Conservation (phyloP, 176 grass and related monocot species). For the Avena atlantica region DNA sequence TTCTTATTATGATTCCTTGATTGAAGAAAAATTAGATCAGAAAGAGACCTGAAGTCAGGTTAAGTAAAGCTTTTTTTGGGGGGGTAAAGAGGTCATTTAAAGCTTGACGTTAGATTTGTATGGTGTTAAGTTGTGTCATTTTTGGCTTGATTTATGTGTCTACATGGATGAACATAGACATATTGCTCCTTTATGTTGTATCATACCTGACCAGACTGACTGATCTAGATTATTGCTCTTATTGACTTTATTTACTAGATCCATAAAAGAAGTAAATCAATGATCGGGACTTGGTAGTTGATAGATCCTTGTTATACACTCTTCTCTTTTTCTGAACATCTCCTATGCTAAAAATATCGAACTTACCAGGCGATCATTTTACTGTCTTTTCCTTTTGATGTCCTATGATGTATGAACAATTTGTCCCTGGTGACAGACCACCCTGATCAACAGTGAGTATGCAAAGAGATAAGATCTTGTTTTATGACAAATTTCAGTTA, state of each 20-base stretch:
- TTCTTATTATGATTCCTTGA: background rate
- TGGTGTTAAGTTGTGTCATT: background rate
- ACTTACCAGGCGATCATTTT: background rate
- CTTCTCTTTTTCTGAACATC: background rate
- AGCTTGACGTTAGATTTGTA: background rate
- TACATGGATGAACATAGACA: background rate
- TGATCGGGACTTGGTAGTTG: background rate
- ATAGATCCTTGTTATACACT: background rate
- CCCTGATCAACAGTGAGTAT: background rate
- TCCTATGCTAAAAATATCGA: background rate
- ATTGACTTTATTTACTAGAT: background rate
- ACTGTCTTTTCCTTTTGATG: background rate
- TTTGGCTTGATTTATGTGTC: conserved; percentile 5
- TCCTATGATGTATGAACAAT: background rate
- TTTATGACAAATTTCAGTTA: conserved; percentile 13
- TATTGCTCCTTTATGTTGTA: conserved; percentile 16
- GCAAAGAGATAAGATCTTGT: background rate
- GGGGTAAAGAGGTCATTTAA: background rate
- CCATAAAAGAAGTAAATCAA: background rate
- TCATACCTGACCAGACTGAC: background rate
- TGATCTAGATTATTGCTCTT: background rate
- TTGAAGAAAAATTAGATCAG: background rate
- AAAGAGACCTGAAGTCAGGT: background rate
- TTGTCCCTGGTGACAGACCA: background rate
- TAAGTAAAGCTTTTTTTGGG: background rate